Evolutionary conservation across 2,329 filamentous ascomycete species (phyloP), one percentile per base, ranked within the genome.

Genomic region (Annulohypoxylon truncatum): DNA sequence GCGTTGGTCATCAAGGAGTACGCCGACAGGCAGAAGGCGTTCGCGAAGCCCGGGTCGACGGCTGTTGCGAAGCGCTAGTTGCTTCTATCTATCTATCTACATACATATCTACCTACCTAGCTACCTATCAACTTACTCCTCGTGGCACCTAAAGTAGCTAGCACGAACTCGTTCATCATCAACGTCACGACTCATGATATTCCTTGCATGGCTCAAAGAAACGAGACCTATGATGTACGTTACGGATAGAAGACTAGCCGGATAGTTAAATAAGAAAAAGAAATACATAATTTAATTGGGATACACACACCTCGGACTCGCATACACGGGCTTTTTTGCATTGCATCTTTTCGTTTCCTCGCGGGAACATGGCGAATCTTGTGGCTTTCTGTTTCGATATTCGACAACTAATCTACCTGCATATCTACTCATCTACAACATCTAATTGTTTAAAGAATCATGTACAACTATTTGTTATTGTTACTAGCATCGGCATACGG

Each of bases 1-100:
- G 87, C 92, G 4, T 82, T 98, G 62, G 83, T 96, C 56, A 90
- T 98, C 64, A 90, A 90, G 78, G 93, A 99, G 72, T 99, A 86
- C 74, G 83, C 85, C 22, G 82, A 90, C 5, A 80, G 82, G 71
- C 87, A 89, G 77, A 89, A 89, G 82, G 82, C 85, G 0, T 86
- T 88, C 73, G 79, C 77, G 29, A 85, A 85, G 76, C 71, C 61
- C 6, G n/a, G n/a, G 2, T 33, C 50, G 4, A 47, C 35, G 12
- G 52, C 44, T 68, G 71, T 57, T 64, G 68, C 57, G 44, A 62
- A 59, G 50, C 58, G 58, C n/a, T 62, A 62, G 50, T 33, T 8
- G 22, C 6, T 28, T 35, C 22, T 29, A 29, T 12, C 44, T 29
- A 48, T 12, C 44, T 29, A 28, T 12, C 12, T 48, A 28, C 24